Conservation (phyloP, 108 stramenopile genomes). For the Mediolabrus comicus region DNA sequence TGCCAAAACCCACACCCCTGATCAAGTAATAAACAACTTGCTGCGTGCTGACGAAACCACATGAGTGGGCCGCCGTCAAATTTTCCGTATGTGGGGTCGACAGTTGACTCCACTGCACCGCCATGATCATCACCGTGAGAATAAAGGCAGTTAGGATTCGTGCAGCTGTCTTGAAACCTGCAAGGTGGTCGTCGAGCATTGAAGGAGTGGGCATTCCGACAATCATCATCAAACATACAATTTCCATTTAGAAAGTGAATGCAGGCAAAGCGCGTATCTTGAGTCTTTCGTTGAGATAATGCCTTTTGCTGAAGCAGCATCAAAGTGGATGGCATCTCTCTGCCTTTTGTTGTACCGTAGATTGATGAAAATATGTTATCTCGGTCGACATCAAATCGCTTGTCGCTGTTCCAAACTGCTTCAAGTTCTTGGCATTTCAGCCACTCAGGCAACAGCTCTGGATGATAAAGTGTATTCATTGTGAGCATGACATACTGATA, state of each 20-base stretch:
- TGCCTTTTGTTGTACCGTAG: constrained; percentile 10
- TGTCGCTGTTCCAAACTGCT: constrained; percentile 44
- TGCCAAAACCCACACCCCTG: constrained; percentile 3
- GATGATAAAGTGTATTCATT: constrained; percentile 39
- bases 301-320: constrained; percentile 15
- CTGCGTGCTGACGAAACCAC: constrained; percentile 18
- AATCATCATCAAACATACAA: constrained; percentile 31
- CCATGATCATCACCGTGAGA: constrained; percentile 18
- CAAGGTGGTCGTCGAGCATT: constrained; percentile 24
- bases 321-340: constrained; percentile 13
- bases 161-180: constrained; percentile 26
- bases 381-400: background rate
- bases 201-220: constrained; percentile 32
- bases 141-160: constrained; percentile 27
- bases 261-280: constrained; percentile 20
- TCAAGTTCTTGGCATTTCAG: constrained; percentile 37
- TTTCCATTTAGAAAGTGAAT: constrained; percentile 33
- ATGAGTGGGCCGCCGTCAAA: constrained; percentile 16
- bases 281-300: constrained; percentile 5
- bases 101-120: background rate
- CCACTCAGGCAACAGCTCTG: constrained; percentile 52
- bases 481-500: constrained; percentile 29
- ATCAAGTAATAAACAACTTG: constrained; percentile 13
- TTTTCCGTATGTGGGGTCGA: constrained; percentile 10
- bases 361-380: constrained; percentile 29